phyloP scores from a whole-genome alignment of 1,284 basidiomycete genomes.

The Athelia sp. region DNA sequence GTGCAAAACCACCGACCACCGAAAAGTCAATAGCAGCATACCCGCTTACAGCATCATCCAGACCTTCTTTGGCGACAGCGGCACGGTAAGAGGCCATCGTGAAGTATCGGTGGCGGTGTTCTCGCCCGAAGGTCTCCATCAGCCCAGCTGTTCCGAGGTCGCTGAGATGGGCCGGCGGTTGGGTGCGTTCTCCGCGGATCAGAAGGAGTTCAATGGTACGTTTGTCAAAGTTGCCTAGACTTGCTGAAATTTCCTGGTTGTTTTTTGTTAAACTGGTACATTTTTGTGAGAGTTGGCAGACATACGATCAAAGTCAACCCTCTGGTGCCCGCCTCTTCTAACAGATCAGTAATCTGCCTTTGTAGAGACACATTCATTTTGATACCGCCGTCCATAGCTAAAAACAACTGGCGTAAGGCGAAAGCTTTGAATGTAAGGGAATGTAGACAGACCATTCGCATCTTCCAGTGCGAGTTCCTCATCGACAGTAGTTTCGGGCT shows the following conservation, averaged over 20 bases:
- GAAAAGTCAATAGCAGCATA: conserved; percentile 42
- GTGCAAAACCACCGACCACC: conserved; percentile 48
- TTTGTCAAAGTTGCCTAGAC: conserved; percentile 67
- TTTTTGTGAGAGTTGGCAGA: conserved; percentile 4
- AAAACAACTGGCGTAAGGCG: background rate
- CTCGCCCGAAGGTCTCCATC: conserved; percentile 73
- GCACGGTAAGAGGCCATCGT: conserved; percentile 56
- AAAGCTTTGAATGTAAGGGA: conserved; percentile 1
- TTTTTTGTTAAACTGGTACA: background rate
- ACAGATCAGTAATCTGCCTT: conserved; percentile 66
- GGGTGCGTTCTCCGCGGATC: conserved; percentile 54
- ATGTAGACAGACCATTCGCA: conserved; percentile 7
- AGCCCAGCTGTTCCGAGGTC: conserved; percentile 65
- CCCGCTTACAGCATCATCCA: conserved; percentile 42
- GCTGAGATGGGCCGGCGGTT: conserved; percentile 61
- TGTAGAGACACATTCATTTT: conserved; percentile 65
- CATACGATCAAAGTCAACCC: conserved; percentile 72
- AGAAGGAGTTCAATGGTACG: conserved; percentile 78
- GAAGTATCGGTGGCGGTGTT: conserved; percentile 77
- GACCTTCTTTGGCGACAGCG: conserved; percentile 51
- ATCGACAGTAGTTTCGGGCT: conserved; percentile 32
- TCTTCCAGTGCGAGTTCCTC: conserved; percentile 27
- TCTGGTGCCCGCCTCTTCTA: conserved; percentile 57
- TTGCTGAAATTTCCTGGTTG: conserved; percentile 57
- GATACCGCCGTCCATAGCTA: conserved; percentile 29